Base-by-base conservation (phyloP, 1,139 yeast genomes). In the Arxiozyma telluris region DNA sequence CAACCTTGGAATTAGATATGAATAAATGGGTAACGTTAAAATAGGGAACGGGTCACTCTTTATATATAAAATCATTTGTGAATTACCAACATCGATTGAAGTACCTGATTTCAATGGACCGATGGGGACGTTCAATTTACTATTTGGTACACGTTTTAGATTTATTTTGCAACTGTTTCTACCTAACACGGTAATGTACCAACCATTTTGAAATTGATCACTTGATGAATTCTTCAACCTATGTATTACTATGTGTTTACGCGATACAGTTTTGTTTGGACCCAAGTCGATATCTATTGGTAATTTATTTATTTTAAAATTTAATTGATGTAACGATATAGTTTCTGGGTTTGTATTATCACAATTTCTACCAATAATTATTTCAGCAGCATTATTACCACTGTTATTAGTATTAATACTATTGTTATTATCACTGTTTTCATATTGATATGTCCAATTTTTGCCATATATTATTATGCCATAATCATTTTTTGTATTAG, bases 61-160 rank as follows among this genome's bases (percentile, higher is more conserved):
- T 58, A 93, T 74, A 45, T 93, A 91, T 68, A 93, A 93, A 96
- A 93, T 90, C 98, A 93, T 93, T 71, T 93, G 98, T 17, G 96
- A 89, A 6, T 97, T 97, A 12, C 98, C 98, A 51, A 93, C 82
- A 66, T 93, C 98, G 56, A 93, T 73, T 18, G 93, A 81, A 50
- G 93, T 87, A 11, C 98, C 98, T 1, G 93, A 84, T 46, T 34
- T 30, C 18, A 46, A 46, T 46, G 49, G 49, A 21, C 49, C 49
- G 38, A 46, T 46, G 4, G 49, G 30, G 15, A 15, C 21, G 5
- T 21, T 30, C 21, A 46, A 46, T 34, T 17, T 46, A 9, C 23
- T 46, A 34, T 34, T 34, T 12, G 49, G 39, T 38, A 46, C 23
- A 11, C 42, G 38, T 38, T 34, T 46, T 6, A n/a, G 18, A 43